Conservation (phyloP, 495 filamentous ascomycete species). For the Tricharina praecox region DNA sequence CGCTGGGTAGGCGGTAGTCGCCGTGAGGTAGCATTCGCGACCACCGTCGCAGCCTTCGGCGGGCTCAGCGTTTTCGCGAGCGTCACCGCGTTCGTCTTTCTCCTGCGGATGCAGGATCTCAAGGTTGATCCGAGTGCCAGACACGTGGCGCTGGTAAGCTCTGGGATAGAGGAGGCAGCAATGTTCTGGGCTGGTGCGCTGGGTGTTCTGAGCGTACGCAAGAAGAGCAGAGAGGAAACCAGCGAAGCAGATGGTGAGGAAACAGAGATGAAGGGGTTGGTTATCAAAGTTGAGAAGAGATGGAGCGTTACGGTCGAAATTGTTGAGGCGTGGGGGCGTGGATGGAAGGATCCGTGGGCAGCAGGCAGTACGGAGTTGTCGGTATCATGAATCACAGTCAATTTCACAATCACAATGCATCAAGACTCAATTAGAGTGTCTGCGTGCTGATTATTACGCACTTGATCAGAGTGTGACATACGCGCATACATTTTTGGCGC, state of each 20-base stretch:
- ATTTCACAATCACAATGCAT: too few species aligned
- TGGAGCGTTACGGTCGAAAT: not conserved
- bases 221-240: too few species aligned
- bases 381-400: too few species aligned
- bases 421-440: too few species aligned
- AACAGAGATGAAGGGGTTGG: not conserved
- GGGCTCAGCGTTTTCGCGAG: not conserved
- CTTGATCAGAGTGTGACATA: too few species aligned
- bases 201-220: too few species aligned
- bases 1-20: not conserved
- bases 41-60: not conserved
- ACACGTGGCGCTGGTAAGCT: not conserved
- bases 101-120: not conserved
- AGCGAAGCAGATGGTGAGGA: too few species aligned
- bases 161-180: too few species aligned
- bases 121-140: not conserved
- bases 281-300: not conserved
- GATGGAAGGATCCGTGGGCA: constrained; percentile 1
- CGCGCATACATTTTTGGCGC: too few species aligned
- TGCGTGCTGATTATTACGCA: too few species aligned
- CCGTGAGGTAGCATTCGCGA: not conserved
- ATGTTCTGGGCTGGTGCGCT: too few species aligned
- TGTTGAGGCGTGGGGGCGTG: not conserved
- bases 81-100: not conserved
- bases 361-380: not conserved